Percentiles rank a stretch among this genome's conserved stretches.
Conservation (phyloP, 306 rosid genomes). For the Oemleria cerasiformis region DNA sequence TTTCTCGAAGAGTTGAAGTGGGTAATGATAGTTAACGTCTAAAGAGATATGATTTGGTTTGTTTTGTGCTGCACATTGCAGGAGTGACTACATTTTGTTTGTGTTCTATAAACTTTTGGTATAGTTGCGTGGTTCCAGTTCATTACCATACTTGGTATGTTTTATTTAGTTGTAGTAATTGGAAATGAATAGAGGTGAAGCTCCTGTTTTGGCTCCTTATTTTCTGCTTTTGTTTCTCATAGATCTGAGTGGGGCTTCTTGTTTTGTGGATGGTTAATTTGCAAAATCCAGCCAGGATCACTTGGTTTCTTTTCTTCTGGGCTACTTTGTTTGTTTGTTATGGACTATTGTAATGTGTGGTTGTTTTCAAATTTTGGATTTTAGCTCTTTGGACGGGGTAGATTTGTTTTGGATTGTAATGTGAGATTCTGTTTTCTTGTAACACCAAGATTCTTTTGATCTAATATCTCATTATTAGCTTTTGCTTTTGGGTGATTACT, state of each 20-base stretch:
- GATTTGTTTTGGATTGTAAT: not conserved
- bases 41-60: slow-evolving; percentile 12
- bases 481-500: slow-evolving; percentile 1
- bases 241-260: slow-evolving; percentile 22
- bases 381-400: slow-evolving; percentile 13
- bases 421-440: not conserved
- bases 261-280: slow-evolving; percentile 4
- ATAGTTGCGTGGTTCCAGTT: not conserved
- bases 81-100: too few species aligned
- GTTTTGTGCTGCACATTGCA: slow-evolving; percentile 3
- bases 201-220: not conserved
- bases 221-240: not conserved
- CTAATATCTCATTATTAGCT: not conserved
- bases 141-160: not conserved
- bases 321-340: slow-evolving; percentile 12
- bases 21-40: not conserved
- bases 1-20: not conserved
- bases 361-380: slow-evolving; percentile 19
- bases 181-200: not conserved
- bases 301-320: slow-evolving; percentile 3
- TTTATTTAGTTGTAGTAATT: not conserved
- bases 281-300: slow-evolving; percentile 16
- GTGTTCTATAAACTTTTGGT: too few species aligned
- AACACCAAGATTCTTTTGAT: not conserved
- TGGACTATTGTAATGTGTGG: slow-evolving; percentile 13